These are phyloP conservation scores for Hylodesmum podocarpum DNA, from an alignment of 306 rosid genomes.

Conservation along the genomic window DNA sequence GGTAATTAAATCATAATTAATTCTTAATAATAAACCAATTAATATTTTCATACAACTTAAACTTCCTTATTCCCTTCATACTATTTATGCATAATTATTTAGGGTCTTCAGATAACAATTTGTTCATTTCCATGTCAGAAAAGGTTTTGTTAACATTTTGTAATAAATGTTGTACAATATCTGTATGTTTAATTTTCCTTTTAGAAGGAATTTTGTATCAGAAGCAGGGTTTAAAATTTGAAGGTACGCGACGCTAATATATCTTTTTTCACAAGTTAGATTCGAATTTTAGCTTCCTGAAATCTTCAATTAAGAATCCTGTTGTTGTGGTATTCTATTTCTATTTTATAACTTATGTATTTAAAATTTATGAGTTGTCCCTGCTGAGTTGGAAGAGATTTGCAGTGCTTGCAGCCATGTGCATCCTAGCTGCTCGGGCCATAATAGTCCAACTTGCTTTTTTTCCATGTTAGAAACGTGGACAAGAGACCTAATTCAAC, in stretches of 20 bases:
- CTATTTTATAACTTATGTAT: not conserved
- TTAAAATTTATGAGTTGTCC: conserved; percentile 49
- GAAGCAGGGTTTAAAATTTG: not conserved
- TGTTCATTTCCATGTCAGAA: too few species aligned
- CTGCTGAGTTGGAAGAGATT: conserved; percentile 78
- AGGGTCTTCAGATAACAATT: too few species aligned
- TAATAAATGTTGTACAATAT: not conserved
- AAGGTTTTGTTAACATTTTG: too few species aligned
- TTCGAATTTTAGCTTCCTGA: not conserved
- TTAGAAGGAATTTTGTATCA: not conserved
- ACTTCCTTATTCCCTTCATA: too few species aligned
- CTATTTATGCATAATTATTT: too few species aligned
- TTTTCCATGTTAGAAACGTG: too few species aligned
- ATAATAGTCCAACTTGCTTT: conserved; percentile 73
- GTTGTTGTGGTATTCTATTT: not conserved
- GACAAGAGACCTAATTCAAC: too few species aligned
- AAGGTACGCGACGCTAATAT: not conserved
- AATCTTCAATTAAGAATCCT: not conserved
- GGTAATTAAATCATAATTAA: too few species aligned
- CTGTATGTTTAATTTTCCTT: not conserved
- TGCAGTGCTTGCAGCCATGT: conserved; percentile 69
- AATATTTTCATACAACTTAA: too few species aligned
- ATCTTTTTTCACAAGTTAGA: not conserved
- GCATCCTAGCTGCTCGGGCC: conserved; percentile 69
- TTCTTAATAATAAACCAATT: too few species aligned